phyloP scores from a whole-genome alignment of 2,329 filamentous ascomycete genomes.

The Simplicillium aogashimaense region DNA sequence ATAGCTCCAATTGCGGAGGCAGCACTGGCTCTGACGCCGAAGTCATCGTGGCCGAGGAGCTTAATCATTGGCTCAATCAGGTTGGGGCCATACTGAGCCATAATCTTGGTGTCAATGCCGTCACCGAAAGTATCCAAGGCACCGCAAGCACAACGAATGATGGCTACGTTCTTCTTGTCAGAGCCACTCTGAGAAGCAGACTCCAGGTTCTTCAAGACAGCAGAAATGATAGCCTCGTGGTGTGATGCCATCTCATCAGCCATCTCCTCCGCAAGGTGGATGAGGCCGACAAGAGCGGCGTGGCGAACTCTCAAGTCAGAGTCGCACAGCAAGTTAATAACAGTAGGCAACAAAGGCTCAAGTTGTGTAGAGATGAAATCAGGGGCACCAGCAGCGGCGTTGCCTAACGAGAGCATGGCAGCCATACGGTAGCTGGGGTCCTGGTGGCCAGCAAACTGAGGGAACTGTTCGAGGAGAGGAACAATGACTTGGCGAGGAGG shows the following conservation, averaged over 20 bases:
- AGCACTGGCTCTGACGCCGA: slow-evolving; percentile 81
- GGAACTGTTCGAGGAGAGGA: slow-evolving; percentile 78
- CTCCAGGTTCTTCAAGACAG: slow-evolving; percentile 81
- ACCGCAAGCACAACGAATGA: slow-evolving; percentile 82
- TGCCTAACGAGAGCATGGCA: slow-evolving; percentile 83
- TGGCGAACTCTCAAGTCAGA: slow-evolving; percentile 75
- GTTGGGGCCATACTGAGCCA: slow-evolving; percentile 71
- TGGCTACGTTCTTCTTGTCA: slow-evolving; percentile 69
- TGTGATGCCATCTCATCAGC: slow-evolving; percentile 81
- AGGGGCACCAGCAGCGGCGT: slow-evolving; percentile 90
- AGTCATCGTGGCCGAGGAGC: slow-evolving; percentile 75
- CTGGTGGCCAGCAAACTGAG: slow-evolving; percentile 64
- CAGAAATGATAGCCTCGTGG: slow-evolving; percentile 74
- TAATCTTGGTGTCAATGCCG: slow-evolving; percentile 68
- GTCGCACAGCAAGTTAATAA: slow-evolving; percentile 77
- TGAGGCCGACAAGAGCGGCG: slow-evolving; percentile 77
- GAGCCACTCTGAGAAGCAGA: slow-evolving; percentile 60
- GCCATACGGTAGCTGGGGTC: slow-evolving; percentile 78
- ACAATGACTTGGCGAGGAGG: slow-evolving; percentile 92
- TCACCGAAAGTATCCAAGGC: slow-evolving; percentile 88
- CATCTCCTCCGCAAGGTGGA: slow-evolving; percentile 85
- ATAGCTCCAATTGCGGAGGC: slow-evolving; percentile 86
- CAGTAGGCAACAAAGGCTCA: slow-evolving; percentile 71
- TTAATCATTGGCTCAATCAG: slow-evolving; percentile 77
- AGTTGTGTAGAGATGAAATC: slow-evolving; percentile 96